A percentile compares a stretch with the other conserved stretches of the same genome.
Evolutionary conservation across 2,329 filamentous ascomycete species (phyloP).

Genomic region (Aspergillus ochraceus): DNA sequence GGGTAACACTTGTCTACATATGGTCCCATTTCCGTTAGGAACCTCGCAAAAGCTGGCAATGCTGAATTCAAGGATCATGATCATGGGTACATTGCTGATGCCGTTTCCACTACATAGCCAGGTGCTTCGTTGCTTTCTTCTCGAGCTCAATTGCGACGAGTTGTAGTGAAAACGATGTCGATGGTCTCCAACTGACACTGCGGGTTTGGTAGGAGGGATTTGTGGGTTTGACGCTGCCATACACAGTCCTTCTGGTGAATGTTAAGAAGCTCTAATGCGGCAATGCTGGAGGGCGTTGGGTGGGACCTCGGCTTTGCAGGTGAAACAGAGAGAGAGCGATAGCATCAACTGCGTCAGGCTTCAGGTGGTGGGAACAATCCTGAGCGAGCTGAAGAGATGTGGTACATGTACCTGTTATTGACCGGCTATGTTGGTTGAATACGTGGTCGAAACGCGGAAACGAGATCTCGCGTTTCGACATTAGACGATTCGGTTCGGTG

Average conservation of each 20-base stretch:
- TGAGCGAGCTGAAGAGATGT: not conserved
- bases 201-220: not conserved
- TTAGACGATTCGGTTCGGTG: not conserved
- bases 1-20: too few species aligned
- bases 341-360: not conserved
- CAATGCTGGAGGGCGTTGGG: not conserved
- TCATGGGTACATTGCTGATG: too few species aligned
- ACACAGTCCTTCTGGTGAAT: not conserved
- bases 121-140: too few species aligned
- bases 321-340: not conserved
- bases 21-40: too few species aligned
- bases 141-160: not conserved
- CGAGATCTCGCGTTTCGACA: not conserved
- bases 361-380: not conserved
- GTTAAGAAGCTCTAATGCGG: not conserved
- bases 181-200: not conserved
- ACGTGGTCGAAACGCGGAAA: not conserved
- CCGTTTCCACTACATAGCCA: too few species aligned
- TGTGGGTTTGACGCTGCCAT: not conserved
- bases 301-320: not conserved
- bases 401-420: not conserved
- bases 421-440: not conserved
- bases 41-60: too few species aligned
- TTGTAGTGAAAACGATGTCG: not conserved
- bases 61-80: too few species aligned